Base-by-base conservation (phyloP, 2,329 filamentous ascomycete genomes). In the Penicillium nordicum region DNA sequence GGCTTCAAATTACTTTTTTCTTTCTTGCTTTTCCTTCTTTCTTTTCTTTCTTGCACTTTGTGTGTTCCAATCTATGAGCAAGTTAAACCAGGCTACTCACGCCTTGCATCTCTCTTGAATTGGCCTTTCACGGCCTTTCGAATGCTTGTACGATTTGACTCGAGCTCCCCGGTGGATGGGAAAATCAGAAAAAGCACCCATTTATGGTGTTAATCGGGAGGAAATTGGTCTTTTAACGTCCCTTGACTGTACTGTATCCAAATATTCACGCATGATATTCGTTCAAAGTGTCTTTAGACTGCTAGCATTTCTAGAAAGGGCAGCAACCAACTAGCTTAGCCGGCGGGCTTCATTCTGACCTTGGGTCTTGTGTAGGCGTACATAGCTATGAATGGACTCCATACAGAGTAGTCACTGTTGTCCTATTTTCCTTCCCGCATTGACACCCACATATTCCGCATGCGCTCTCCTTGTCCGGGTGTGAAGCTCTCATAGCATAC, bases 401-500 rank as follows among this genome's bases (percentile, higher is more conserved):
- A 38, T 29, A 42, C 4, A 8, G 37, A 50, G 27, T 9, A 25
- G 18, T 50, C 18, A 25, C 14, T 25, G 10, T 10, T 8, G 16
- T 21, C n/a, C 25, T 54, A 74, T 58, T 74, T 73, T 3, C 70
- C 72, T 40, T 67, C 63, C 34, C 74, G 69, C 69, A 74, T 72
- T 62, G 76, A 72, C 36, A 63, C 69, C 78, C 79, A 85, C 73
- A 84, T 77, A 61, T 68, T 78, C 61, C 76, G 71, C 76, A 84
- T 83, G 50, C 82, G 69, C 55, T 72, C 66, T 21, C 76, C 70
- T 73, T 84, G 82, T 38, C 74, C 71, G 1, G 71, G 64, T 7
- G 81, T 82, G 59, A 84, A 84, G 1, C 68, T 73, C 60, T 75
- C 74, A 67, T 84, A 84, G 59, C 82, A 84, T 21, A 74, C 76